Evolutionary conservation across 805 yeast genomes (phyloP).

Genomic region (Cyberlindnera maclurae): DNA sequence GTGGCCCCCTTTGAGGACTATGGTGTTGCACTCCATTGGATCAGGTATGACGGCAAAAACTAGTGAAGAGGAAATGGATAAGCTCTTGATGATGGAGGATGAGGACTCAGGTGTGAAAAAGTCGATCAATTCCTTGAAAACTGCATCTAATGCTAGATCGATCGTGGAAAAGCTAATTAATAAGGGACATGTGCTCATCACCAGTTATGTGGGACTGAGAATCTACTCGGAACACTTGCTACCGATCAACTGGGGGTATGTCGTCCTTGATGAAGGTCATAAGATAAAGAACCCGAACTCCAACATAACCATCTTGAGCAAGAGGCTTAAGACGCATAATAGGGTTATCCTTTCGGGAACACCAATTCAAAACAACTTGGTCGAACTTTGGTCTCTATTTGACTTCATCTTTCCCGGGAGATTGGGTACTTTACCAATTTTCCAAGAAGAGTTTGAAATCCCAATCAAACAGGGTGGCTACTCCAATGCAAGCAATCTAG

Average conservation of each 20-base stretch:
- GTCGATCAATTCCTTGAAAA: constrained; percentile 20
- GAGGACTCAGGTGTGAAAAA: constrained; percentile 27
- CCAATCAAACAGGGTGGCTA: constrained; percentile 98
- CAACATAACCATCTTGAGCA: constrained; percentile 78
- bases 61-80: constrained; percentile 36
- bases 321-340: constrained; percentile 77
- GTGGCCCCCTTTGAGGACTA: constrained; percentile 94
- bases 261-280: constrained; percentile 92
- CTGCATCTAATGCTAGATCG: constrained; percentile 35
- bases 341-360: constrained; percentile 90
- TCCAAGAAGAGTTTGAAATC: constrained; percentile 83
- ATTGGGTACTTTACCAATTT: constrained; percentile 90
- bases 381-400: constrained; percentile 90
- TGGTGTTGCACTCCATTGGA: constrained; percentile 88
- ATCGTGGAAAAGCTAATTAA: constrained; percentile 51
- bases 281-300: constrained; percentile 93
- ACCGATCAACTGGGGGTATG: constrained; percentile 82
- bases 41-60: constrained; percentile 55
- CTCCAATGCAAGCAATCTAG: constrained; percentile 93
- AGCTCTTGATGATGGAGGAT: constrained; percentile 46
- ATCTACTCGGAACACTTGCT: constrained; percentile 57
- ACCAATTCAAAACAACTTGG: constrained; percentile 89
- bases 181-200: constrained; percentile 78
- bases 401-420: constrained; percentile 95
- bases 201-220: constrained; percentile 85